Conservation (phyloP, 768 basidiomycete genomes). For the Russula compacta region DNA sequence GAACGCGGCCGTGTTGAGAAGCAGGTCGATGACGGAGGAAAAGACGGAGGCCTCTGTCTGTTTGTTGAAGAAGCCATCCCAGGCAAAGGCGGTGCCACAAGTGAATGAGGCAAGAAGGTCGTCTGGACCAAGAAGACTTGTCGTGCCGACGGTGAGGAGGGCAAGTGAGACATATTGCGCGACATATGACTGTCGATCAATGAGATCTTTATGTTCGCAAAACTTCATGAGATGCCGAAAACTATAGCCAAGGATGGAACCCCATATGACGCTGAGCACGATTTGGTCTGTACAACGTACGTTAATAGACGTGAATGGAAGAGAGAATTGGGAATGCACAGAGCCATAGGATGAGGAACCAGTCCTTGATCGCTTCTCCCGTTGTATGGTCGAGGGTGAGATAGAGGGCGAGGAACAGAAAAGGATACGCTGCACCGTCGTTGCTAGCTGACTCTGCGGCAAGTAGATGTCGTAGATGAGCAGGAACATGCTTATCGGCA, state of each 20-base stretch:
- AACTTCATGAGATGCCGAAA: conserved; percentile 92
- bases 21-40: conserved; percentile 89
- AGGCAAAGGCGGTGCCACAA: conserved; percentile 93
- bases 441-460: conserved; percentile 85
- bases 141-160: conserved; percentile 76
- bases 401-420: conserved; percentile 84
- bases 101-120: conserved; percentile 92
- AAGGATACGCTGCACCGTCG: conserved; percentile 95
- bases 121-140: conserved; percentile 80
- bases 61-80: conserved; percentile 90
- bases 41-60: conserved; percentile 95
- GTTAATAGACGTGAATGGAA: conserved; percentile 1
- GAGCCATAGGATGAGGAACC: conserved; percentile 83
- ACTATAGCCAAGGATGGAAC: conserved; percentile 60
- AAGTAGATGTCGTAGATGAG: conserved; percentile 60
- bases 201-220: conserved; percentile 75
- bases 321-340: conserved; percentile 39
- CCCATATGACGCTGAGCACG: conserved; percentile 63
- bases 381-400: conserved; percentile 60
- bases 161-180: conserved; percentile 86
- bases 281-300: conserved; percentile 56
- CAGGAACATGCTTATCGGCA: conserved; percentile 94
- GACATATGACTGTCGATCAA: conserved; percentile 91
- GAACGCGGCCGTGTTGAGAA: conserved; percentile 94
- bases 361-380: conserved; percentile 65